These are phyloP conservation scores for Vigna angularis DNA, from an alignment of 306 rosid species.

Conservation along the genomic window DNA sequence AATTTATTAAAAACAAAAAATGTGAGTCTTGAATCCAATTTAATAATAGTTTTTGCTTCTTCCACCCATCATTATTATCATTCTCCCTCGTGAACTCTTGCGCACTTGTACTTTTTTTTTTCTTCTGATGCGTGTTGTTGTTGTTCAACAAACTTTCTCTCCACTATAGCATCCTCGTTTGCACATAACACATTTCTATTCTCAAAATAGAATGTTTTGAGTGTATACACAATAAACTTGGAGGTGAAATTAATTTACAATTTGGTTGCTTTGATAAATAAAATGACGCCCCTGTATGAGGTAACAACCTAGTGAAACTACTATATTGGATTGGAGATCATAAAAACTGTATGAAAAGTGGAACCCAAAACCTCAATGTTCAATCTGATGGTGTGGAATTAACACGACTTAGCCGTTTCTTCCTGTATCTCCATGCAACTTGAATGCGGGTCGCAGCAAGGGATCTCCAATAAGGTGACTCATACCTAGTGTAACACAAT, in stretches of 20 bases:
- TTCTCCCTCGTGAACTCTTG: too few relatives aligned
- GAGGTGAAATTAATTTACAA: neutral
- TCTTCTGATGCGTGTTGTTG: too few relatives aligned
- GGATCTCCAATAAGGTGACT: conserved; percentile 81
- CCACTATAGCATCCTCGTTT: too few relatives aligned
- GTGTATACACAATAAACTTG: neutral
- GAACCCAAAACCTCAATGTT: neutral
- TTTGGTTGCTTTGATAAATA: neutral
- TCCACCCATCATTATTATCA: too few relatives aligned
- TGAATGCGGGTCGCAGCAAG: conserved; percentile 73
- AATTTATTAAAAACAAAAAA: too few relatives aligned
- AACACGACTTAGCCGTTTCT: conserved; percentile 58
- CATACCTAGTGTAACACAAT: conserved; percentile 66
- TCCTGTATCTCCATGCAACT: conserved; percentile 81
- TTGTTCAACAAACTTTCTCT: too few relatives aligned
- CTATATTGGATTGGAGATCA: neutral
- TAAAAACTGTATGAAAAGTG: neutral
- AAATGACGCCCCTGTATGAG: neutral
- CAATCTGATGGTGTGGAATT: conserved; percentile 33
- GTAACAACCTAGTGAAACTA: conserved; percentile 10
- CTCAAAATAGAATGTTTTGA: neutral
- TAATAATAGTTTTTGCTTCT: too few relatives aligned
- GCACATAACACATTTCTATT: neutral
- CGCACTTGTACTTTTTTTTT: too few relatives aligned
- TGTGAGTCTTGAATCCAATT: too few relatives aligned